A percentile compares a stretch with the other conserved stretches of the same genome.
These are phyloP conservation scores for Pseudoturritis turrita DNA, from an alignment of 345 rosid genomes.

Conservation along the genomic window DNA sequence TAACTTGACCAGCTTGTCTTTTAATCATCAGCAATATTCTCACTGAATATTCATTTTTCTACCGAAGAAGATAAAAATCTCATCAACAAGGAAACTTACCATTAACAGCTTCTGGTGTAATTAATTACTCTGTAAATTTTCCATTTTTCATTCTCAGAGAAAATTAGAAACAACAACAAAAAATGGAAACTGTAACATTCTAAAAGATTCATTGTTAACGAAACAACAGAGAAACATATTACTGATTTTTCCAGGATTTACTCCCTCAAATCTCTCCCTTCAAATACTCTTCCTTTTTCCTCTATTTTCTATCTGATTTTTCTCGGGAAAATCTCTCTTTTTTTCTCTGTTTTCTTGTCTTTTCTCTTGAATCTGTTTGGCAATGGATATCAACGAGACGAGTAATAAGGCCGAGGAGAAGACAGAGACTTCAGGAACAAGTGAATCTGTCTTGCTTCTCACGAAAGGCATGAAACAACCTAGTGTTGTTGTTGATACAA, in stretches of 20 bases:
- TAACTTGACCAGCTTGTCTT: background rate
- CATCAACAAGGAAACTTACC: constrained; percentile 16
- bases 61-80: background rate
- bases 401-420: constrained; percentile 5
- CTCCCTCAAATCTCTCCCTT: constrained; percentile 33
- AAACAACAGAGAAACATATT: constrained; percentile 6
- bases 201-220: constrained; percentile 6
- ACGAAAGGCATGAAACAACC: constrained; percentile 6
- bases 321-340: background rate
- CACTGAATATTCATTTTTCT: background rate
- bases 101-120: constrained; percentile 14
- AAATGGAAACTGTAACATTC: constrained; percentile 30
- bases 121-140: constrained; percentile 15
- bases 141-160: background rate
- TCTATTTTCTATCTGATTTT: background rate
- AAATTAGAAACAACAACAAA: constrained; percentile 3
- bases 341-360: background rate
- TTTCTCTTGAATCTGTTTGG: background rate
- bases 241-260: constrained; percentile 25
- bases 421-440: constrained; percentile 28
- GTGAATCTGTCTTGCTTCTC: background rate
- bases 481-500: background rate
- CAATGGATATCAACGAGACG: constrained; percentile 27
- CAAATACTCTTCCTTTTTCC: constrained; percentile 2
- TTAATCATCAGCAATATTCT: too few species aligned